A percentile compares a stretch with the other conserved stretches of the same genome.
phyloP scores from a whole-genome alignment of 2,329 filamentous ascomycete species.

The Aspergillus terreus region DNA sequence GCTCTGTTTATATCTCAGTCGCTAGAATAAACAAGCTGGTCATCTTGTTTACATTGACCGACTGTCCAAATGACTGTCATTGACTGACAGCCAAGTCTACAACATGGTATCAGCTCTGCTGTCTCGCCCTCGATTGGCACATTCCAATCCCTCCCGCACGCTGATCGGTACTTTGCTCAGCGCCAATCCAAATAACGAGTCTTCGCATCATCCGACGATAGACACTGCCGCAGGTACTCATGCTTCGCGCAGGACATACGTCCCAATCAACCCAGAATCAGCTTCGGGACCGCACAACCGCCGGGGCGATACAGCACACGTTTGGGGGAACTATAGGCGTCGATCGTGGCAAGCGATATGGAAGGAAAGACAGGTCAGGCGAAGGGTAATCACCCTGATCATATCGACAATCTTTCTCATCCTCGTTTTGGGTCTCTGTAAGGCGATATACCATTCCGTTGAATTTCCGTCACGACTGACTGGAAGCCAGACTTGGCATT shows the following conservation, averaged over 20 bases:
- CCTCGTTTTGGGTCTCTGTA: slow-evolving; percentile 63
- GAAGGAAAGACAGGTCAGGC: slow-evolving; percentile 51
- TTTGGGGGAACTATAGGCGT: neutral
- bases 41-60: neutral
- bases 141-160: slow-evolving; percentile 6
- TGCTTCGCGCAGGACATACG: slow-evolving; percentile 3
- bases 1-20: neutral
- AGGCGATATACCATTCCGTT: slow-evolving; percentile 31
- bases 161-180: neutral
- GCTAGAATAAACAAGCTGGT: neutral
- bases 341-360: slow-evolving; percentile 42
- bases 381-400: slow-evolving; percentile 58
- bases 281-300: neutral
- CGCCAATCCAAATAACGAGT: neutral
- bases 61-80: slow-evolving; percentile 11
- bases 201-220: neutral
- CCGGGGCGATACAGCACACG: neutral
- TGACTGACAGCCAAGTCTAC: slow-evolving; percentile 5
- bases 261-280: slow-evolving; percentile 3
- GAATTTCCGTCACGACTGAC: slow-evolving; percentile 6
- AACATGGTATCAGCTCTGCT: slow-evolving; percentile 13
- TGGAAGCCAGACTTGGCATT: slow-evolving; percentile 64
- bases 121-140: slow-evolving; percentile 10
- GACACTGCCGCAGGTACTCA: neutral
- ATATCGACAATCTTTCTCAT: slow-evolving; percentile 63